Conservation (phyloP, 192 early-diverging fungal species). For the Umbelopsis sp. region DNA sequence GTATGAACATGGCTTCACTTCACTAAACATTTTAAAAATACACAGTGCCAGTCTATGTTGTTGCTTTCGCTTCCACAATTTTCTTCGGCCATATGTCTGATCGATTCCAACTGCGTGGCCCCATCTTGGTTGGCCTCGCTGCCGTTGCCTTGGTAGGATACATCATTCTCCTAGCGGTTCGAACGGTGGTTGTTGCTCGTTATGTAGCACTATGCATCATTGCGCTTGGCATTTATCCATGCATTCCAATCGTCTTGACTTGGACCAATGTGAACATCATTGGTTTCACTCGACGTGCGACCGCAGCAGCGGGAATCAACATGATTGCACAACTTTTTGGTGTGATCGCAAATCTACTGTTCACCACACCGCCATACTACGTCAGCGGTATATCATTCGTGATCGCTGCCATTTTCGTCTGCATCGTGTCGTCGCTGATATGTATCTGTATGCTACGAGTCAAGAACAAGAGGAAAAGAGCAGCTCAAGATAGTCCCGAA, state of each 20-base stretch:
- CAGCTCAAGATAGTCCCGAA: not conserved
- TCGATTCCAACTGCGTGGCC: slow-evolving; percentile 1
- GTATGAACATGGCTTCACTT: not conserved
- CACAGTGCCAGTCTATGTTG: slow-evolving; percentile 18
- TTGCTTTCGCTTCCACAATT: slow-evolving; percentile 19
- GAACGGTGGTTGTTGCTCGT: not conserved
- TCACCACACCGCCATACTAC: slow-evolving; percentile 17
- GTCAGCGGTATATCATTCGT: not conserved
- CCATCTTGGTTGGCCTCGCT: not conserved
- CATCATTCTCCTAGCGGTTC: slow-evolving; percentile 9
- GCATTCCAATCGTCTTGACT: slow-evolving; percentile 10
- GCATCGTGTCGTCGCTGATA: not conserved
- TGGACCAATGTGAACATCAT: slow-evolving; percentile 21
- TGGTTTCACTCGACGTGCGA: slow-evolving; percentile 19
- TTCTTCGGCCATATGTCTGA: slow-evolving; percentile 13
- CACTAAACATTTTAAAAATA: not conserved
- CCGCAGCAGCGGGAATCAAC: not conserved
- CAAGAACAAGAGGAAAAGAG: slow-evolving; percentile 2
- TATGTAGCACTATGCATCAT: slow-evolving; percentile 10
- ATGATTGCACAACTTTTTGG: slow-evolving; percentile 21
- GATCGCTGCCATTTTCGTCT: not conserved
- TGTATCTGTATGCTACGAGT: not conserved
- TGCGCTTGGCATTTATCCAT: slow-evolving; percentile 20
- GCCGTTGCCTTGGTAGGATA: slow-evolving; percentile 3
- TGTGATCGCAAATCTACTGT: slow-evolving; percentile 9